Conservation (phyloP, 495 filamentous ascomycete species). For the Xylaria bambusicola region DNA sequence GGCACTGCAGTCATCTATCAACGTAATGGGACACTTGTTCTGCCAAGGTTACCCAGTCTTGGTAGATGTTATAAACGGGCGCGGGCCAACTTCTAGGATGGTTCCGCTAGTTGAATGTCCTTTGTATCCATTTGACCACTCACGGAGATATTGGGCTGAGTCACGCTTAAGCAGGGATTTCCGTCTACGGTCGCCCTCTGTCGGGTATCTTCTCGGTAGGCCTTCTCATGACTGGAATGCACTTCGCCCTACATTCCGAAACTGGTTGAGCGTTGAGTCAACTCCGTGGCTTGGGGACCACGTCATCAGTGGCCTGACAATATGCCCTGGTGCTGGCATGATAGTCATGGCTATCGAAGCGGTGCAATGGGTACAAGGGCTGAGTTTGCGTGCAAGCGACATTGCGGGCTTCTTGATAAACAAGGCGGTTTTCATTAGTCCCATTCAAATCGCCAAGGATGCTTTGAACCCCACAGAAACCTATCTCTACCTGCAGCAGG, state of each 20-base stretch:
- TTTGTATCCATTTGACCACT: constrained; percentile 44
- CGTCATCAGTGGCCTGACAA: constrained; percentile 17
- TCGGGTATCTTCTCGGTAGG: constrained; percentile 50
- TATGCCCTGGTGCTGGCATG: constrained; percentile 62
- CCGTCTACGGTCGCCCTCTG: constrained; percentile 35
- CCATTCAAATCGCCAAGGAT: constrained; percentile 37
- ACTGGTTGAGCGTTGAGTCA: constrained; percentile 40
- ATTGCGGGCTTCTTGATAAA: constrained; percentile 37
- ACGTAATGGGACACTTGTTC: constrained; percentile 34
- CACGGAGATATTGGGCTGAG: constrained; percentile 42
- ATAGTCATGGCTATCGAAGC: constrained; percentile 56
- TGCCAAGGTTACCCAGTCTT: constrained; percentile 37
- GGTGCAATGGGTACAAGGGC: too few species aligned
- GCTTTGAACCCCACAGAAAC: constrained; percentile 29
- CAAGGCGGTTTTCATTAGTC: constrained; percentile 35
- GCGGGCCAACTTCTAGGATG: too few species aligned
- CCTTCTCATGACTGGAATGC: constrained; percentile 36
- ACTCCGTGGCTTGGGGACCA: constrained; percentile 56
- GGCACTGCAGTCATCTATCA: too few species aligned
- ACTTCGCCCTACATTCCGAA: constrained; percentile 47
- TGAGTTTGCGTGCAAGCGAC: too few species aligned
- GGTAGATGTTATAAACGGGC: too few species aligned
- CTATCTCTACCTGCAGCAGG: too few species aligned
- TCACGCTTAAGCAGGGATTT: constrained; percentile 43
- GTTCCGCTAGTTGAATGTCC: constrained; percentile 38